phyloP scores from a whole-genome alignment of 768 basidiomycete species.

The Mycena metata region DNA sequence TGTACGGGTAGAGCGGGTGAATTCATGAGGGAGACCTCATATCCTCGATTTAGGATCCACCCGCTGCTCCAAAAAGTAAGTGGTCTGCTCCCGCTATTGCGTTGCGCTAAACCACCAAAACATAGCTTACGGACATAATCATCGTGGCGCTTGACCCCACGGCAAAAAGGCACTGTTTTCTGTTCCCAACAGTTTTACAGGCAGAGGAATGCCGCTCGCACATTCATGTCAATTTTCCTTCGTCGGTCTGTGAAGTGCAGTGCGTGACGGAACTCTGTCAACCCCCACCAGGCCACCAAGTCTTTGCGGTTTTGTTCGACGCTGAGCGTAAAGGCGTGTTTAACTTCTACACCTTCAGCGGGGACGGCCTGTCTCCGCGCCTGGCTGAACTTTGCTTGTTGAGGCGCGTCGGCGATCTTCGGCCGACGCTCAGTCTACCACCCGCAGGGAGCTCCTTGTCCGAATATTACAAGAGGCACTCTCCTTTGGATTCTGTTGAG shows the following conservation, averaged over 20 bases:
- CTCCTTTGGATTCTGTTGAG: conserved; percentile 19
- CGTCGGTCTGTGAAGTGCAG: conserved; percentile 26
- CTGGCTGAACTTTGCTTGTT: conserved; percentile 60
- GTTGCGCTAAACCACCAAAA: not conserved
- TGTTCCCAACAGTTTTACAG: conserved; percentile 27
- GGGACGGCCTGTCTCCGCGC: conserved; percentile 62
- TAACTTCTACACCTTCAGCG: conserved; percentile 65
- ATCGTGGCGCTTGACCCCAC: conserved; percentile 6
- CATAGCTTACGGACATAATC: conserved; percentile 18
- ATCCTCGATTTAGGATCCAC: conserved; percentile 28
- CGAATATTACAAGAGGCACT: conserved; percentile 46
- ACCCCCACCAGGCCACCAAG: conserved; percentile 18
- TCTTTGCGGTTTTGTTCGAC: conserved; percentile 32
- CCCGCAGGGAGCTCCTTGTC: conserved; percentile 51
- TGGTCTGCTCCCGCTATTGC: not conserved
- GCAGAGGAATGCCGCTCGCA: conserved; percentile 29
- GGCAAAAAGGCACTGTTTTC: conserved; percentile 16
- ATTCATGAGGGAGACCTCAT: conserved; percentile 16
- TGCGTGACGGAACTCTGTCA: conserved; percentile 19
- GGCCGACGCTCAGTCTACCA: conserved; percentile 58
- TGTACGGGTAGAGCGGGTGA: conserved; percentile 3
- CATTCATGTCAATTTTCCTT: conserved; percentile 16
- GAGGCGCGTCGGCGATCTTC: conserved; percentile 55
- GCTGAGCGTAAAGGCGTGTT: conserved; percentile 3
- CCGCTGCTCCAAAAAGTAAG: conserved; percentile 22